Percentiles rank a stretch among this genome's conserved stretches.
These are phyloP conservation scores for Gaertneriomyces sp. DNA, from an alignment of 192 early-diverging fungal genomes.

Conservation along the genomic window DNA sequence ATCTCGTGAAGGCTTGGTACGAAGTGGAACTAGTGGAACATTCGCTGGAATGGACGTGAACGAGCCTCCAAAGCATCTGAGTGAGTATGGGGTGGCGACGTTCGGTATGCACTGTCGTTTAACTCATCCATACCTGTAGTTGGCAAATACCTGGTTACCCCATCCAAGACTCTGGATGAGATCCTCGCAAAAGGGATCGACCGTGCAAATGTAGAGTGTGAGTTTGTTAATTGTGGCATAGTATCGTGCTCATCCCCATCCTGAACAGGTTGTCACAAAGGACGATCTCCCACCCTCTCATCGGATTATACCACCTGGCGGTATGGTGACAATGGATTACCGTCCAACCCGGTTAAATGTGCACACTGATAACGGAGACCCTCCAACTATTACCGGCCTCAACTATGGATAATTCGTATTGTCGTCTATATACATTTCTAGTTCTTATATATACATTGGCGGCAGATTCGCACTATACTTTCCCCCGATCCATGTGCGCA, in stretches of 20 bases:
- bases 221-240: not conserved
- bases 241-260: not conserved
- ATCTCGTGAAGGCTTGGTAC: too few species aligned
- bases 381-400: too few species aligned
- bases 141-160: constrained; percentile 1
- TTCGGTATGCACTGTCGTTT: too few species aligned
- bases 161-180: not conserved
- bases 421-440: not conserved
- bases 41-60: too few species aligned
- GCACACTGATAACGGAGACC: constrained; percentile 27
- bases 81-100: too few species aligned
- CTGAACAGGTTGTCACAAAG: constrained; percentile 32
- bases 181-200: not conserved
- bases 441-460: not conserved
- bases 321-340: constrained; percentile 48
- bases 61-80: too few species aligned
- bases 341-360: constrained; percentile 45
- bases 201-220: not conserved
- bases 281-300: constrained; percentile 37
- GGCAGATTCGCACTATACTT: not conserved
- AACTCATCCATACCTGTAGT: not conserved
- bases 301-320: constrained; percentile 37
- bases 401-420: not conserved
- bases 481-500: too few species aligned
- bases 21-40: too few species aligned